Evolutionary conservation across 1,139 yeast genomes (phyloP).

Genomic region (Taphrina sp.): DNA sequence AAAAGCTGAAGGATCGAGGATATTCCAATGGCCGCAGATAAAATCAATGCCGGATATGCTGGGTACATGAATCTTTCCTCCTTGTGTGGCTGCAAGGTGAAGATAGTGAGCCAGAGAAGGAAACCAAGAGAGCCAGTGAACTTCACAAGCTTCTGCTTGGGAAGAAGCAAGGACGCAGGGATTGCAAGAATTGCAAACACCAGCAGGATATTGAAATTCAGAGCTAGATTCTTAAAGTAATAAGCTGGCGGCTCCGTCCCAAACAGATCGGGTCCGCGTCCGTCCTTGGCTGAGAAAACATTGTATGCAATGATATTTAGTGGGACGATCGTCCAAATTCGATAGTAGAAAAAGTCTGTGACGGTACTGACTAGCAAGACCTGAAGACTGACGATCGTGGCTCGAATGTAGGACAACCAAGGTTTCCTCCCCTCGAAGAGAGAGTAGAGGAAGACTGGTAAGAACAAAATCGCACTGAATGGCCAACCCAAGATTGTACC

Average conservation of each 20-base stretch:
- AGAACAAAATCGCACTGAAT: conserved; percentile 70
- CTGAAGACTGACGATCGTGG: conserved; percentile 15
- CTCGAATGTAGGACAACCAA: conserved; percentile 35
- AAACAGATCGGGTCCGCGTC: conserved; percentile 81
- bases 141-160: not conserved
- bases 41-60: conserved; percentile 64
- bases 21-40: conserved; percentile 60
- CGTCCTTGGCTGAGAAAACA: conserved; percentile 66
- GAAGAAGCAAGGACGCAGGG: conserved; percentile 36
- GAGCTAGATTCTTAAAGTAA: conserved; percentile 63
- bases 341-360: conserved; percentile 67
- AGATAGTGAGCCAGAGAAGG: conserved; percentile 64
- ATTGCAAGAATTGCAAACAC: conserved; percentile 52
- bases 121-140: conserved; percentile 49
- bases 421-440: conserved; percentile 42
- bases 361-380: conserved; percentile 45
- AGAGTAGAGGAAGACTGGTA: conserved; percentile 11
- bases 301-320: conserved; percentile 79
- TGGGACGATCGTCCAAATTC: conserved; percentile 67
- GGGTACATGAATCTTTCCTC: conserved; percentile 92
- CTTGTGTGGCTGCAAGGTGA: conserved; percentile 79
- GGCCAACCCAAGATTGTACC: conserved; percentile 94
- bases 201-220: conserved; percentile 67
- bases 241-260: conserved; percentile 84
- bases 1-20: conserved; percentile 32